Evolutionary conservation across 1,284 basidiomycete species (phyloP).

Genomic region (Pseudozyma sp.): DNA sequence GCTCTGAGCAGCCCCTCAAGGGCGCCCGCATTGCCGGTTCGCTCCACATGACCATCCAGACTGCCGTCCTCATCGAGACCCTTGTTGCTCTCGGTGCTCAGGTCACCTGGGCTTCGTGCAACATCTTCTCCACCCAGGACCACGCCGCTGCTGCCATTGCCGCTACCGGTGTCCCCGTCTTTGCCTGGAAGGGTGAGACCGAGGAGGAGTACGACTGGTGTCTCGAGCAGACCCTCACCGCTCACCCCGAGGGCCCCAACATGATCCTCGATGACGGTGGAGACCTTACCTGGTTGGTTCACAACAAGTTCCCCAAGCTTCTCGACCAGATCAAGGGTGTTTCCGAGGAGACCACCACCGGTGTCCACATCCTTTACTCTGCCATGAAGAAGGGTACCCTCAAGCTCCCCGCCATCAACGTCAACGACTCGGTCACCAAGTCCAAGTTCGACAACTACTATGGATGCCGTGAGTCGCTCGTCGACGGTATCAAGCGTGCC

Average conservation of each 20-base stretch:
- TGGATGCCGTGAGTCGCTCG: conserved; percentile 94
- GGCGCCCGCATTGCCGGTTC: conserved; percentile 93
- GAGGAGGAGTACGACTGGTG: conserved; percentile 97
- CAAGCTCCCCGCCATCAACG: conserved; percentile 99
- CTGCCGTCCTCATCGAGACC: conserved; percentile 71
- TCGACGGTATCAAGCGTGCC: conserved; percentile 99
- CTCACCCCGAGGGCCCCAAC: conserved; percentile 87
- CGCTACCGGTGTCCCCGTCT: conserved; percentile 97
- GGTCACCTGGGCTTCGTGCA: conserved; percentile 99
- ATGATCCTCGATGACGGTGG: conserved; percentile 99
- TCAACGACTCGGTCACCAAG: conserved; percentile 95
- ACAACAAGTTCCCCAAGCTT: conserved; percentile 78
- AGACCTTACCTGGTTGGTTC: conserved; percentile 93
- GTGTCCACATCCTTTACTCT: conserved; percentile 99
- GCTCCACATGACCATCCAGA: conserved; percentile 87
- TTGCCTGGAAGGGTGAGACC: conserved; percentile 99
- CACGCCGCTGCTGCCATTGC: conserved; percentile 98
- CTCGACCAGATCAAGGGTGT: conserved; percentile 77
- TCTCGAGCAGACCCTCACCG: conserved; percentile 92
- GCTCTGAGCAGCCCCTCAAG: conserved; percentile 84
- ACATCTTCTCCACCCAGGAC: conserved; percentile 99
- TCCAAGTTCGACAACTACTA: conserved; percentile 86
- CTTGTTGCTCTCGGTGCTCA: conserved; percentile 93
- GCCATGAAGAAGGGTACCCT: conserved; percentile 93
- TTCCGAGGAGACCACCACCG: conserved; percentile 99